Conservation (phyloP, 306 rosid genomes). For the Gastrolobium villosum region DNA sequence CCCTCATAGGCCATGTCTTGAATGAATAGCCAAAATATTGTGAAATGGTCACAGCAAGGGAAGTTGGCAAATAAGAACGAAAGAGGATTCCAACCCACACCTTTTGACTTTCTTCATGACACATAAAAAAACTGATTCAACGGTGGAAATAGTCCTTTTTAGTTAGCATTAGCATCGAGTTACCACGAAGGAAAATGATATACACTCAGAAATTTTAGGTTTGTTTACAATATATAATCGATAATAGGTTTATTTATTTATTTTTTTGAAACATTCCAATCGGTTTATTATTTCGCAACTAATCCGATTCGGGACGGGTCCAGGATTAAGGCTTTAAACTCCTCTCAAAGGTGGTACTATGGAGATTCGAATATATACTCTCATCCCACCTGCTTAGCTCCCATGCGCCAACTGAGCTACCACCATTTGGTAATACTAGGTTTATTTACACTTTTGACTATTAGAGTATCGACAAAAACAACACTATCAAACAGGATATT, state of each 20-base stretch:
- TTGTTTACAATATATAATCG: not conserved
- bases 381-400: too few relatives aligned
- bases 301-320: too few relatives aligned
- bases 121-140: conserved; percentile 45
- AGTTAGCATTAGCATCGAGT: conserved; percentile 13
- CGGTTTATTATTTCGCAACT: too few relatives aligned
- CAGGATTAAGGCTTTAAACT: too few relatives aligned
- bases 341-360: too few relatives aligned
- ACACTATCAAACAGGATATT: conserved; percentile 27
- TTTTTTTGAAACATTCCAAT: too few relatives aligned
- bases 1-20: conserved; percentile 48
- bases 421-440: not conserved
- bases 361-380: too few relatives aligned
- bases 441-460: conserved; percentile 41
- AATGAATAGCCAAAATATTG: conserved; percentile 32
- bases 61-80: conserved; percentile 55
- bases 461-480: conserved; percentile 32
- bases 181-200: not conserved
- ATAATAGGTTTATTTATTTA: conserved; percentile 28
- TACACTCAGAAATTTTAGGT: not conserved
- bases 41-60: conserved; percentile 27
- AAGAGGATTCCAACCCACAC: conserved; percentile 64
- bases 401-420: too few relatives aligned
- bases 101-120: conserved; percentile 61
- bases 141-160: conserved; percentile 37